Conservation (phyloP, 2,329 filamentous ascomycete genomes). For the Cercospora janseana region DNA sequence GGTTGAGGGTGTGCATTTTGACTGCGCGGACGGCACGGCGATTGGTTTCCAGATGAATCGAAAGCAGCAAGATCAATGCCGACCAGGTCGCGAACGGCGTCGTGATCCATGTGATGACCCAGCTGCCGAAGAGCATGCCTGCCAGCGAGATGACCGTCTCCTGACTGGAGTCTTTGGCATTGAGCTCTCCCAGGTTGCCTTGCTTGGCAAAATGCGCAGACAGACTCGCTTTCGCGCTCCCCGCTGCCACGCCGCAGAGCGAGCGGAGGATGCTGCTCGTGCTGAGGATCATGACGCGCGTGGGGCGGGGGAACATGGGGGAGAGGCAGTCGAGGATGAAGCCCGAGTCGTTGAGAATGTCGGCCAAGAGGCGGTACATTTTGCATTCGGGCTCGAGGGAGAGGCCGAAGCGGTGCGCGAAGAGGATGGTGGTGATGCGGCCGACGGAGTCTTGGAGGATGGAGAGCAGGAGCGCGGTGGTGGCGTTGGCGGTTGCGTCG, state of each 20-base stretch:
- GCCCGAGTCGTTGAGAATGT: constrained; percentile 82
- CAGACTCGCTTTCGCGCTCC: constrained; percentile 83
- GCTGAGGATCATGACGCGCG: constrained; percentile 58
- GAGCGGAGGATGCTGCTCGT: constrained; percentile 61
- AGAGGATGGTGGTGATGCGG: constrained; percentile 78
- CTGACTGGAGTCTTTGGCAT: constrained; percentile 92
- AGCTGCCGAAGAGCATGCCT: constrained; percentile 79
- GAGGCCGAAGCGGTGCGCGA: constrained; percentile 77
- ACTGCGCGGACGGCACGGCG: constrained; percentile 82
- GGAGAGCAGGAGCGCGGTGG: constrained; percentile 75
- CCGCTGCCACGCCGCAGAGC: constrained; percentile 85
- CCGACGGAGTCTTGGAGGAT: constrained; percentile 80
- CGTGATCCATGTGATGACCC: constrained; percentile 75
- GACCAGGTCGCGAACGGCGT: constrained; percentile 70
- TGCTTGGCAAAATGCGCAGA: constrained; percentile 86
- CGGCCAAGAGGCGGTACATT: constrained; percentile 79
- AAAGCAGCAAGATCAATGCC: constrained; percentile 68
- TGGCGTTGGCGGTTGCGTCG: constrained; percentile 74
- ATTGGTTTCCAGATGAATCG: constrained; percentile 78
- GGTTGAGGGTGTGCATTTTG: constrained; percentile 78
- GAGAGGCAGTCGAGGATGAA: constrained; percentile 84
- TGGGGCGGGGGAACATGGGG: constrained; percentile 64
- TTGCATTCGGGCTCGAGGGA: constrained; percentile 89
- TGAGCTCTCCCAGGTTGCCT: constrained; percentile 88
- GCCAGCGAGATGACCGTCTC: constrained; percentile 88